Conservation (phyloP, 148 eudicot genomes). For the Cornus kousa region DNA sequence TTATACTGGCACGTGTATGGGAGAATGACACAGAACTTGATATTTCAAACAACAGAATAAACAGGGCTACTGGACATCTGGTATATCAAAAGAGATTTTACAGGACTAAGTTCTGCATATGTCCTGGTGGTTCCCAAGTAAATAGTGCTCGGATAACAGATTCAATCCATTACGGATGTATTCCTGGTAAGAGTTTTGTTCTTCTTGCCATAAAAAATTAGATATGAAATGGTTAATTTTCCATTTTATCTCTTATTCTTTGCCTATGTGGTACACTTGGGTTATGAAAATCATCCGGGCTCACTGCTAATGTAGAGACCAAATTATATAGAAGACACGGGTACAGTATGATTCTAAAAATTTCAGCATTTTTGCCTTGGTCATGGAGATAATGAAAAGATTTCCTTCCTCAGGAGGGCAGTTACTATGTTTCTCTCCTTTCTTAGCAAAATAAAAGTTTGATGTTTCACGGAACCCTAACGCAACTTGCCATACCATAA, state of each 20-base stretch:
- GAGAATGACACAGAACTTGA: constrained; percentile 69
- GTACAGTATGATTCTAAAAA: not conserved
- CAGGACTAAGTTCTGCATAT: constrained; percentile 56
- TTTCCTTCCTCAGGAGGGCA: not conserved
- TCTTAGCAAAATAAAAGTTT: not conserved
- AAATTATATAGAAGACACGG: not conserved
- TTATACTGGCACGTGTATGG: constrained; percentile 57
- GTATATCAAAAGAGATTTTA: constrained; percentile 56
- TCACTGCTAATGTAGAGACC: not conserved
- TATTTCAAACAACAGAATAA: constrained; percentile 58
- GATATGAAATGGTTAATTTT: not conserved
- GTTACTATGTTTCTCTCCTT: not conserved
- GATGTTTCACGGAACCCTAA: too few species aligned
- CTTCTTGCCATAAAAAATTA: not conserved
- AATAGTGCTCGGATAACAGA: constrained; percentile 66
- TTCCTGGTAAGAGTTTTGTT: constrained; percentile 44
- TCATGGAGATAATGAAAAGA: not conserved
- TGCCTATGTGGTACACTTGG: not conserved
- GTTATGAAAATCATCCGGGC: not conserved
- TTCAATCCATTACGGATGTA: constrained; percentile 71
- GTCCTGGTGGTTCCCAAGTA: constrained; percentile 74
- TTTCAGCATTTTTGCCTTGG: not conserved
- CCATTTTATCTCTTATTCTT: not conserved
- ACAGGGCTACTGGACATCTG: constrained; percentile 51
- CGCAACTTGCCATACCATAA: not conserved